Base-by-base conservation (phyloP, 2,329 filamentous ascomycete species). In the Diaporthe nobilis region DNA sequence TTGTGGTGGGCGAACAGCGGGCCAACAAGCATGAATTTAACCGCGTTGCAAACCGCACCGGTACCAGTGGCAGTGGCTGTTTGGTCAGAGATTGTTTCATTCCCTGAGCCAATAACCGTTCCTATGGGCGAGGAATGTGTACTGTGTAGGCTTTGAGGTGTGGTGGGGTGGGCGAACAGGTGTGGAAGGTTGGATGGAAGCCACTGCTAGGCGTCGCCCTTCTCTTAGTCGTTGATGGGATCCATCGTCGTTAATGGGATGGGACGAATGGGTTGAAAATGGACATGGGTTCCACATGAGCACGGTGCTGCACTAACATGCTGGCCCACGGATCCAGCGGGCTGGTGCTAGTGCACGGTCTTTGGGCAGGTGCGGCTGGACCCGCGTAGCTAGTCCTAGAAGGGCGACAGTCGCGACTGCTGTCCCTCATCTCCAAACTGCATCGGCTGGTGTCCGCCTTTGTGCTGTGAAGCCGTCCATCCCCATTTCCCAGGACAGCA, bases 301-400 rank as follows among this genome's bases (percentile, higher is more conserved):
- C 22, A 44, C 37, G n/a, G 60, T 47, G 61, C 42, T 67, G 42
- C 42, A 67, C 44, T 67, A 67, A 51, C 63, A 67, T 4, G 28
- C 15, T 20, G 44, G 42, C 28, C 12, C 20, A 17, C 22, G 42
- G 20, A n/a, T n/a, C 63, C 63, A 22, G 42, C 44, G 44, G 51
- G 44, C 37, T 42, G 44, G 63, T 67, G 63, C 63, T 67, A 51
- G 44, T 37, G 44, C 44, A 68, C 63, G 31, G 63, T 67, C 44
- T 34, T 2, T 34, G 61, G 28, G 2, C 17, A 51, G 44, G 44
- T 37, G 47, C 65, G 65, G 65, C 65, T 68, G 65, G 65, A 53
- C 65, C 65, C 65, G 65, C 47, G 65, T 17, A 31, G 31, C 65
- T 68, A 68, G 34, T 39, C 65, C 65, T 68, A 68, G 28, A 68